Evolutionary conservation across 768 basidiomycete species (phyloP), one percentile per base, ranked within the genome.

Genomic region (Amanita fuliginea): DNA sequence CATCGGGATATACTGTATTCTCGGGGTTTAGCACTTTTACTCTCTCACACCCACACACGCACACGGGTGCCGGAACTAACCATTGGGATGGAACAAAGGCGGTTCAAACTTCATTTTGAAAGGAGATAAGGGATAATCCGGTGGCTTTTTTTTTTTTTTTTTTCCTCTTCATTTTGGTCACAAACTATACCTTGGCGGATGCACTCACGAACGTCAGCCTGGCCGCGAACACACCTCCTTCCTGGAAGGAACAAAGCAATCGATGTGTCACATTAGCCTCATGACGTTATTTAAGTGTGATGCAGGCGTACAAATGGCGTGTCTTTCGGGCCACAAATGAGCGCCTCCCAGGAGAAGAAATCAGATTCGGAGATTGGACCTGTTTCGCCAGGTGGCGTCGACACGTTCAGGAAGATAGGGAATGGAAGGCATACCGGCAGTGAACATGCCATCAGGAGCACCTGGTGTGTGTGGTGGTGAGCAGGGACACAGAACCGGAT

Each of bases 61-160:
- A n/a, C 24, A 26, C 18, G 16, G 11, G 19, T 3, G 42, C 6
- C 37, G 24, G 26, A 46, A 68, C 86, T 65, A 56, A 95, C 96
- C 86, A 64, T 99, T 99, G 14, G 96, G 96, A 67, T 99, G 96
- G 67, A 97, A 88, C 49, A 99, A 64, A 2, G 95, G 94, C 3
- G 96, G 96, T 40, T 97, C 93, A 59, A 99, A 99, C 60, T 79
- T 91, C 96, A 99, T 98, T 71, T 93, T 97, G 82, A 98, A 98
- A 16, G 96, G 96, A 46, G 90, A 95, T 59, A 99, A 70, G 28
- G 96, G 96, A 67, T 99, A 99, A 62, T 99, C 96, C 34, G 75
- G 62, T 0, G 93, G 93, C 91, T 92, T 19, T 32, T 42, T 24
- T 24, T 24, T 24, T 24, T 24, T 24, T n/a, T n/a, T n/a, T n/a